Evolutionary conservation across 345 rosid genomes (phyloP).

Genomic region (Rhizophora apiculata): DNA sequence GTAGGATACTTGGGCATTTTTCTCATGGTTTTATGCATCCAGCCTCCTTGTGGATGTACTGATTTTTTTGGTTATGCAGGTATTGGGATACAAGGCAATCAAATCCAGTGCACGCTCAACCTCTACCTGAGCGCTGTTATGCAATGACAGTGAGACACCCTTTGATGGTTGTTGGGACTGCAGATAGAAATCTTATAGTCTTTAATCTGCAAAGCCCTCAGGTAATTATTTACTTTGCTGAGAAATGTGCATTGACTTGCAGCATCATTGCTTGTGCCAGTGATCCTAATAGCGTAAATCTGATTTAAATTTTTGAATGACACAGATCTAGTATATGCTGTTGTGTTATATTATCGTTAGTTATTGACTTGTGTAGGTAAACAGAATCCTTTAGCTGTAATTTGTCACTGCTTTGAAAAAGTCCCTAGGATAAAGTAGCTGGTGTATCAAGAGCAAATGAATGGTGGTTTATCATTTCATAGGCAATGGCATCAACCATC

Average conservation of each 20-base stretch:
- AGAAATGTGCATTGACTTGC: neutral
- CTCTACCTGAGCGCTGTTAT: constrained; percentile 92
- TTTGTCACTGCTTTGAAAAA: too few relatives aligned
- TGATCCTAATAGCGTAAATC: neutral
- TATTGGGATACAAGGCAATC: constrained; percentile 93
- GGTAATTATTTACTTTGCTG: constrained; percentile 31
- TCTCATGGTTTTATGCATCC: neutral
- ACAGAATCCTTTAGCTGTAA: too few relatives aligned
- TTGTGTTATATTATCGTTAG: neutral
- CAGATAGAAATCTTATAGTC: constrained; percentile 83
- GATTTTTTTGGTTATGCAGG: constrained; percentile 33
- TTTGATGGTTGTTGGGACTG: constrained; percentile 96
- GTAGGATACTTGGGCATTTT: neutral
- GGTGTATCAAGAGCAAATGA: too few relatives aligned
- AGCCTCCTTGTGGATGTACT: neutral
- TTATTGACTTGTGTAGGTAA: too few relatives aligned
- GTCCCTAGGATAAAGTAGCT: too few relatives aligned
- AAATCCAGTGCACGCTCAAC: constrained; percentile 88
- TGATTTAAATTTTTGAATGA: neutral
- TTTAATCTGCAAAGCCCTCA: constrained; percentile 89
- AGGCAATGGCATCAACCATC: too few relatives aligned
- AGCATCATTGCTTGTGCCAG: neutral
- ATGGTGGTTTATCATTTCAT: too few relatives aligned
- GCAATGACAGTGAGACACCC: constrained; percentile 79
- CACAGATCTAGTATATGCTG: neutral